Evolutionary conservation across 192 early-diverging fungal species (phyloP).

Genomic region (Coemansia sp.): DNA sequence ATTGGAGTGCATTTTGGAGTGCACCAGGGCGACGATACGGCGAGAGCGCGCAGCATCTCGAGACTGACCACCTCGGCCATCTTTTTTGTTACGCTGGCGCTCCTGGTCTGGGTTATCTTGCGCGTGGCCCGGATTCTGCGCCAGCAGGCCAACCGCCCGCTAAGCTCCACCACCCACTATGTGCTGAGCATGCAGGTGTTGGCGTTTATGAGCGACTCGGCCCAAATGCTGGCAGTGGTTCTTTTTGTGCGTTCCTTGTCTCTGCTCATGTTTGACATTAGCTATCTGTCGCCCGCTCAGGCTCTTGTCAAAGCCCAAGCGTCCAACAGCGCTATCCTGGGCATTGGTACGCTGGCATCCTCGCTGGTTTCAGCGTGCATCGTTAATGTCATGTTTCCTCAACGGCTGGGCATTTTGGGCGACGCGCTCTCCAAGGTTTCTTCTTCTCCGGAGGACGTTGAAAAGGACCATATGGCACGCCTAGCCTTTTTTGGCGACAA

Average conservation of each 20-base stretch:
- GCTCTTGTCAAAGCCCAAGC: conserved; percentile 2
- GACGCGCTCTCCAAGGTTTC: conserved; percentile 18
- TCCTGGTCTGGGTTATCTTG: conserved; percentile 17
- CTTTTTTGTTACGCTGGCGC: conserved; percentile 10
- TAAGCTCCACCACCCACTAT: conserved; percentile 21
- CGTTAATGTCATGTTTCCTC: conserved; percentile 30
- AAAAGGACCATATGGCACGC: conserved; percentile 13
- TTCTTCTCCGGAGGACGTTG: background rate
- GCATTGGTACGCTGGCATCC: conserved; percentile 32
- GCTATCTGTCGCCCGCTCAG: conserved; percentile 32
- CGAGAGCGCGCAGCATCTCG: conserved; percentile 34
- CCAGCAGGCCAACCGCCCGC: conserved; percentile 15
- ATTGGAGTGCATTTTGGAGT: conserved; percentile 31
- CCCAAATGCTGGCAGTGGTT: conserved; percentile 9
- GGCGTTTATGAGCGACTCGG: conserved; percentile 23
- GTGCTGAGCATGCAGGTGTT: conserved; percentile 34
- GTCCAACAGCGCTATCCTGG: conserved; percentile 31
- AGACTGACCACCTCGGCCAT: conserved; percentile 22
- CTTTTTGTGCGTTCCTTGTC: conserved; percentile 26
- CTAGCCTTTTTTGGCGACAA: conserved; percentile 25
- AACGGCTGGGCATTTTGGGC: conserved; percentile 8
- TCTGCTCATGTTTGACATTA: conserved; percentile 42
- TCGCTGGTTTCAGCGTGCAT: conserved; percentile 21
- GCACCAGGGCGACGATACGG: conserved; percentile 11
- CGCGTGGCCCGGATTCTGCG: conserved; percentile 15